Evolutionary conservation across 2,329 filamentous ascomycete species (phyloP), one percentile per base, ranked within the genome.

Genomic region (Fusarium nygamai): DNA sequence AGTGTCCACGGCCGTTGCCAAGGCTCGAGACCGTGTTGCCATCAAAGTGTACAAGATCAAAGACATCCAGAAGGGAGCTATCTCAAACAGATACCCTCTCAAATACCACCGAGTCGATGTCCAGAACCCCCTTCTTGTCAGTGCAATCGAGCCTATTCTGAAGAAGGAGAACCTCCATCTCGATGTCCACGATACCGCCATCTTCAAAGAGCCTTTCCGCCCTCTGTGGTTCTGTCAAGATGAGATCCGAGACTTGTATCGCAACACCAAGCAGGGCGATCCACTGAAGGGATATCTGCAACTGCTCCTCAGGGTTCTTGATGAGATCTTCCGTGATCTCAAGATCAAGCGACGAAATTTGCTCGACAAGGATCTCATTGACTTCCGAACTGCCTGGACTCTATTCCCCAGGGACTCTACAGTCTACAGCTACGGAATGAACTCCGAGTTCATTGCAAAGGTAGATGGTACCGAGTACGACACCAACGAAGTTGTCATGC

Each of bases 21-120:
- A 79, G 46, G 81, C 77, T 12, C 80, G 86, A 48, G 82, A 84
- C 54, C 80, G 82, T 8, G 81, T 83, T 20, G 84, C 85, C 65
- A 84, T 87, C 79, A 84, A 82, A 68, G 78, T 86, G 27, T 87
- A 81, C 83, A 86, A 86, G 80, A 73, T 84, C 80, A 86, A 85
- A 73, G 84, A 87, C 73, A 67, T 67, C 33, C 75, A 76, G 16
- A 86, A 86, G 79, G 80, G 82, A 8, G 79, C 82, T 62, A 79
- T 86, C 43, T 79, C 72, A 0, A 84, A 84, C 31, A 77, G 78
- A n/a, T 82, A 78, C 39, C 78, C 81, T 17, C 78, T 86, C 61
- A 84, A 83, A 56, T 82, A 83, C 65, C 81, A 85, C 76, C 76
- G 74, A 71, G 78, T 88, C 46, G 80, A 84, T 60, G 70, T 87